Conservation (phyloP, 2,329 filamentous ascomycete species). For the Paecilomyces niveus region DNA sequence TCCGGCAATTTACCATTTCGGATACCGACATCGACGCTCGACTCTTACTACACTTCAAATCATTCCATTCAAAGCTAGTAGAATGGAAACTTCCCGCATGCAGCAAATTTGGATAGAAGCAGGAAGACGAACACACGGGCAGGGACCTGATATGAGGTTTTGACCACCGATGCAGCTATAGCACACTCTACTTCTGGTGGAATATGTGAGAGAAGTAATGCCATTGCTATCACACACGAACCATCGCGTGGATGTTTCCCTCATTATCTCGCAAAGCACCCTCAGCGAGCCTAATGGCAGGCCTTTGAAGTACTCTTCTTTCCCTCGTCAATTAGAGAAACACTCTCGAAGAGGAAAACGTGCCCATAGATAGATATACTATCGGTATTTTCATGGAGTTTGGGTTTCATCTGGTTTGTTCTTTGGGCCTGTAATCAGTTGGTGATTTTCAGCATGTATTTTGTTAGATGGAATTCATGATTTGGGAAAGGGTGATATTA, state of each 20-base stretch:
- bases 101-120: background rate
- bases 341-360: background rate
- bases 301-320: background rate
- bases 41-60: background rate
- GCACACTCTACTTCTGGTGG: background rate
- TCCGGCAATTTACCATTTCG: background rate
- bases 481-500: background rate
- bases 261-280: slow-evolving; percentile 2
- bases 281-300: background rate
- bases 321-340: slow-evolving; percentile 2
- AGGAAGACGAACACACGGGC: background rate
- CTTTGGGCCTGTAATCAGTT: background rate
- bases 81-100: background rate
- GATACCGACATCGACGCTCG: background rate
- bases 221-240: background rate
- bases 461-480: background rate
- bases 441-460: background rate
- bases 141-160: slow-evolving; percentile 4
- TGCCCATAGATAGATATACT: background rate
- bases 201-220: background rate
- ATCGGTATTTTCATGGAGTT: background rate
- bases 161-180: slow-evolving; percentile 1
- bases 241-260: slow-evolving; percentile 1
- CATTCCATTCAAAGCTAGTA: background rate
- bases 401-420: background rate